phyloP scores from a whole-genome alignment of 2,329 filamentous ascomycete species.

The Alternaria hordeiaustralica region DNA sequence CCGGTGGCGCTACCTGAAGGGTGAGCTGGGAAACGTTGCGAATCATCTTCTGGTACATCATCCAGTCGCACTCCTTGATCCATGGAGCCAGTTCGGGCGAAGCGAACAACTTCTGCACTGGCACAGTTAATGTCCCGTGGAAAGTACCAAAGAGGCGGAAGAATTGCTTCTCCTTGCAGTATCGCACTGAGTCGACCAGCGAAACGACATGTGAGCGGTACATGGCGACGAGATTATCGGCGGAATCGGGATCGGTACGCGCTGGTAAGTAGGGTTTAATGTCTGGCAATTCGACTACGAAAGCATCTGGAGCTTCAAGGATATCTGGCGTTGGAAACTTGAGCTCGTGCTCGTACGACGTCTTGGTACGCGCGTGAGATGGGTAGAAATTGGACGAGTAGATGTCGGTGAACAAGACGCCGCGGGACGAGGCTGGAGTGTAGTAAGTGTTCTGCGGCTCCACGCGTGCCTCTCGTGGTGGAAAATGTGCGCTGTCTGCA shows the following conservation, averaged over 20 bases:
- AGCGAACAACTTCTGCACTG: slow-evolving; percentile 89
- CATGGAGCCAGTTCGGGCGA: slow-evolving; percentile 82
- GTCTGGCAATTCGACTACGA: slow-evolving; percentile 79
- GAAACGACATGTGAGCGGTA: slow-evolving; percentile 96
- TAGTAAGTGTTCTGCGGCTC: slow-evolving; percentile 38
- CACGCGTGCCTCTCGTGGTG: slow-evolving; percentile 38
- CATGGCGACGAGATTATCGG: slow-evolving; percentile 81
- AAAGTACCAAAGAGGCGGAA: slow-evolving; percentile 95
- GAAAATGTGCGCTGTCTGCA: slow-evolving; percentile 58
- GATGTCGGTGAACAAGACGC: slow-evolving; percentile 56
- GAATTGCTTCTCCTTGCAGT: slow-evolving; percentile 95
- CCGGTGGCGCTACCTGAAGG: slow-evolving; percentile 86
- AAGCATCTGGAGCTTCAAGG: slow-evolving; percentile 66
- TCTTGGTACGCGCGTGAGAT: slow-evolving; percentile 47
- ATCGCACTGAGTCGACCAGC: slow-evolving; percentile 91
- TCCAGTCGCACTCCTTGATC: slow-evolving; percentile 95
- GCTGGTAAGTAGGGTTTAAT: slow-evolving; percentile 81
- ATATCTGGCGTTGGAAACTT: slow-evolving; percentile 67
- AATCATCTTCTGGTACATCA: slow-evolving; percentile 97
- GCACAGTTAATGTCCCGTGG: slow-evolving; percentile 94
- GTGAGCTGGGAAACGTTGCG: slow-evolving; percentile 87
- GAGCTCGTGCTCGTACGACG: slow-evolving; percentile 67
- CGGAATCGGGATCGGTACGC: slow-evolving; percentile 85
- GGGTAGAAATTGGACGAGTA: slow-evolving; percentile 52
- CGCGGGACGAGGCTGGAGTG: slow-evolving; percentile 51